Conservation (phyloP, 805 yeast species). For the Nakazawaea wickerhamii region DNA sequence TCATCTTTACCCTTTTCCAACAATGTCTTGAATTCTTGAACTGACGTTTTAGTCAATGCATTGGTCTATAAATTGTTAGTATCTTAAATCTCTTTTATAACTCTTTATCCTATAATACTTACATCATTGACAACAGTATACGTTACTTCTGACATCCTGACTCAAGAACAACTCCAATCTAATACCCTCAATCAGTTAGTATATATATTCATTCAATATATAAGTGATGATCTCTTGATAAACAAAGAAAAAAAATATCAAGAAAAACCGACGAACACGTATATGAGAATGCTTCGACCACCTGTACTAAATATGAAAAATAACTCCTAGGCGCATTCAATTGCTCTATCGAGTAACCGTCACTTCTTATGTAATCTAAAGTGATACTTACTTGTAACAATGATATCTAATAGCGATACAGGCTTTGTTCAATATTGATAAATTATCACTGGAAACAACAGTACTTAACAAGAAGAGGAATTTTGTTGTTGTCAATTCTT, state of each 20-base stretch:
- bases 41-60: constrained; percentile 55
- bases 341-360: neutral
- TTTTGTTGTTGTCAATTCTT: no score
- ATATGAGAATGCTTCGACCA: no score
- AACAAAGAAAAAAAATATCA: no score
- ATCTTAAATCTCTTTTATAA: neutral
- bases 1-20: constrained; percentile 90
- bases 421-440: no score
- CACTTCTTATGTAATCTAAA: no score
- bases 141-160: constrained; percentile 36
- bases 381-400: neutral
- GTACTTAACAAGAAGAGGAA: no score
- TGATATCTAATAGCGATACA: neutral
- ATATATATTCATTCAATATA: neutral
- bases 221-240: neutral
- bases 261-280: constrained; percentile 5
- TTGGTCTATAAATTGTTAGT: constrained; percentile 37
- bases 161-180: neutral
- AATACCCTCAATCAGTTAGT: neutral
- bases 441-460: no score
- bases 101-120: constrained; percentile 14
- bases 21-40: constrained; percentile 66
- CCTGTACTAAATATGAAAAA: no score
- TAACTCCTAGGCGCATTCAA: no score
- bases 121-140: constrained; percentile 75